Evolutionary conservation across 345 rosid genomes (phyloP), one percentile per base, ranked within the genome.

Genomic region (Hibiscus tridactylites): DNA sequence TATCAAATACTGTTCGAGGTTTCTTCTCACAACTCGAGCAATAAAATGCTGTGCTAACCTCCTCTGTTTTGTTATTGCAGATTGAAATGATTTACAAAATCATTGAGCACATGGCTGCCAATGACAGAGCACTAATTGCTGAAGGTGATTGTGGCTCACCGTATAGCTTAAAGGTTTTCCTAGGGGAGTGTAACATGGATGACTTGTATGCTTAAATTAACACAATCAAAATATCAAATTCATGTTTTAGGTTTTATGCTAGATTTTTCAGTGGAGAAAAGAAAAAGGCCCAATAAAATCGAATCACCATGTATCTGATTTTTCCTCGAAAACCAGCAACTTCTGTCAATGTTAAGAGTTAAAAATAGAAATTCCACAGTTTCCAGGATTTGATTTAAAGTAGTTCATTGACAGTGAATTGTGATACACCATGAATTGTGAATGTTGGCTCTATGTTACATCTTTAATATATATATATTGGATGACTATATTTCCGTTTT

Each of bases 1-100:
- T 58, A 69, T 17, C 50, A 50, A 26, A 37, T 9, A n/a, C n/a
- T 10, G 7, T 54, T 66, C 50, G 33, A 67, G 26, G 61, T 59
- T 59, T 29, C 70, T 74, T 68, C 53, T 33, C 50, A 5, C 26
- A 1, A 54, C 26, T 54, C 24, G 24, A 29, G 21, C 19, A 3
- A 57, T 70, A 11, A 61, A 75, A 71, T 54, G 24, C 8, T 50
- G 31, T 65, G 67, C 75, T 83, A 67, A 77, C 50, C 61, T 53
- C 72, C 13, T 42, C 33, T 71, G 28, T 61, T 60, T 75, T 52
- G 47, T 68, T 58, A 10, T 44, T 78, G 81, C 93, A 95, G 99
- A 89, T 90, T n/a, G 99, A 95, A 84, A 95, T 95, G 93, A 92
- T 95, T 61, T 87, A 90, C 87, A 95, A 91, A 83, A 95, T 95